phyloP scores from a whole-genome alignment of 2,329 filamentous ascomycete species.

The Davidsoniella australis region DNA sequence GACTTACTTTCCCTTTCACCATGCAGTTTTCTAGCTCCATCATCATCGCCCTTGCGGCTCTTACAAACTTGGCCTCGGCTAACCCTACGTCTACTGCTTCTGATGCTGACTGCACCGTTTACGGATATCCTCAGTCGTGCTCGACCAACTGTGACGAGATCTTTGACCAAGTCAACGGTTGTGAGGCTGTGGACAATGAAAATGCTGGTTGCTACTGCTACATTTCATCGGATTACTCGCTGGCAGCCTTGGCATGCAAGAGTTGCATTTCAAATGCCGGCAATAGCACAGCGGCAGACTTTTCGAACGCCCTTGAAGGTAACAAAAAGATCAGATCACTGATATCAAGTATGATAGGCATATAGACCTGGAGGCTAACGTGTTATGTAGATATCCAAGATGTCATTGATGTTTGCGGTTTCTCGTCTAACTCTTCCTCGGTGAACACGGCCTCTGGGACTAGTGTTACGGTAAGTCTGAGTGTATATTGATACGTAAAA shows the following conservation, averaged over 20 bases:
- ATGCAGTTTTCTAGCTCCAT: constrained; percentile 2
- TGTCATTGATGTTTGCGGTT: constrained; percentile 9
- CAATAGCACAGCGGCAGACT: not conserved
- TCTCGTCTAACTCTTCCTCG: not conserved
- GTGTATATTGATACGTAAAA: no score
- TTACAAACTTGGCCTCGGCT: not conserved
- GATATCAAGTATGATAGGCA: no score
- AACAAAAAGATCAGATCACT: not conserved
- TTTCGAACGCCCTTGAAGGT: constrained; percentile 1
- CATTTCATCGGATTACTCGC: constrained; percentile 2
- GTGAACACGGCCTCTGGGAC: not conserved
- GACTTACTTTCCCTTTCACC: not conserved
- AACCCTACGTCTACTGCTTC: not conserved
- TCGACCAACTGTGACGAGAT: constrained; percentile 5
- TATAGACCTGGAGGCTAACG: not conserved
- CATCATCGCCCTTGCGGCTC: not conserved
- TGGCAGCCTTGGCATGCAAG: constrained; percentile 6
- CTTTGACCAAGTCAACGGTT: constrained; percentile 8
- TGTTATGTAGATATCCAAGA: constrained; percentile 3
- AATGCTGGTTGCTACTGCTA: constrained; percentile 4
- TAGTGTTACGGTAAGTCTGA: not conserved
- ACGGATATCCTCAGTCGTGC: constrained; percentile 7
- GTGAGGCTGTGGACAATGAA: not conserved
- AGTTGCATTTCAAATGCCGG: constrained; percentile 3
- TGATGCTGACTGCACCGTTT: not conserved